phyloP scores from a whole-genome alignment of 257 asterid species.

The Salvia miltiorrhiza region DNA sequence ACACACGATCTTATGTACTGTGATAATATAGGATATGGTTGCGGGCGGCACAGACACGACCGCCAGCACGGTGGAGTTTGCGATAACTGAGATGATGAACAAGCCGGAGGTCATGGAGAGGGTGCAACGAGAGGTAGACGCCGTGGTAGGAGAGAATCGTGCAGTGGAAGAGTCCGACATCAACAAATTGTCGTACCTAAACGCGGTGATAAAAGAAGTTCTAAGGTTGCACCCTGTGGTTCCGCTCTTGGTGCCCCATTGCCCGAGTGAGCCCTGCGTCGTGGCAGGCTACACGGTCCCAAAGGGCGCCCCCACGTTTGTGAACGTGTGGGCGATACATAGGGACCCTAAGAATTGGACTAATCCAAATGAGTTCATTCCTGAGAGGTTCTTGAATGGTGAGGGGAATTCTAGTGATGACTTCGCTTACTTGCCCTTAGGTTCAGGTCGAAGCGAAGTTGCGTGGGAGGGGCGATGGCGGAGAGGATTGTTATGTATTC shows the following conservation, averaged over 20 bases:
- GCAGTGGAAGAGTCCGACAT: slow-evolving; percentile 55
- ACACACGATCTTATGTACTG: too few relatives aligned
- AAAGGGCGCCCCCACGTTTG: slow-evolving; percentile 51
- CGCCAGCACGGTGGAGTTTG: slow-evolving; percentile 50
- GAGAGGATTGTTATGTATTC: slow-evolving; percentile 63
- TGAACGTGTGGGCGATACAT: slow-evolving; percentile 71
- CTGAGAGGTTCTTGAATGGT: slow-evolving; percentile 44
- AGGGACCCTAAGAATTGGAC: slow-evolving; percentile 54
- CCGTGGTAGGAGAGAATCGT: slow-evolving; percentile 37
- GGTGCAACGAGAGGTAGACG: slow-evolving; percentile 55
- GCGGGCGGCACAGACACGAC: slow-evolving; percentile 72
- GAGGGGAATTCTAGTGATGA: slow-evolving; percentile 50
- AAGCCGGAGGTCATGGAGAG: slow-evolving; percentile 42
- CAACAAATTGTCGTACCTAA: slow-evolving; percentile 45
- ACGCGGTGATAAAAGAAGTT: slow-evolving; percentile 54
- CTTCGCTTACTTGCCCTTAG: slow-evolving; percentile 57
- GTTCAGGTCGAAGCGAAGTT: slow-evolving; percentile 69
- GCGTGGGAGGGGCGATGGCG: slow-evolving; percentile 62
- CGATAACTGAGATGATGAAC: slow-evolving; percentile 57
- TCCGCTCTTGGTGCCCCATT: slow-evolving; percentile 69
- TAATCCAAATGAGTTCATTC: slow-evolving; percentile 42
- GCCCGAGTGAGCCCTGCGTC: slow-evolving; percentile 46
- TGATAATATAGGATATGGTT: slow-evolving; percentile 50
- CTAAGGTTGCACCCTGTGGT: slow-evolving; percentile 58
- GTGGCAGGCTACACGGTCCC: slow-evolving; percentile 50